Evolutionary conservation across 805 yeast genomes (phyloP).

Genomic region (Danielia oregonensis): DNA sequence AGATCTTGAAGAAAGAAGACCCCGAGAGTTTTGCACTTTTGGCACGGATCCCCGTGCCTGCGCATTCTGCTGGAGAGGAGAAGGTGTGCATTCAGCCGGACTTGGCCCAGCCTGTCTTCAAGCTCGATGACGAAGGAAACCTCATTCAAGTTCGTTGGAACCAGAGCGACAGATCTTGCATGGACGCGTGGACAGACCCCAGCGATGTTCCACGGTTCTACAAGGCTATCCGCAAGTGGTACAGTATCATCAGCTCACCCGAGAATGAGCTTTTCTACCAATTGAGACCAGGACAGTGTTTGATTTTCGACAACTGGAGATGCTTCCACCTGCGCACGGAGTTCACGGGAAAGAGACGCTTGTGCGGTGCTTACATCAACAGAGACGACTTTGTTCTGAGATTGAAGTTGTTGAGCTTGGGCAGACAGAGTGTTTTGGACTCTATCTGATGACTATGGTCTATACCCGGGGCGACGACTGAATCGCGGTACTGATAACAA

Average conservation of each 20-base stretch:
- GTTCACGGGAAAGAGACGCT: slow-evolving; percentile 62
- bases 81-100: slow-evolving; percentile 58
- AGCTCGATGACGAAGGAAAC: slow-evolving; percentile 47
- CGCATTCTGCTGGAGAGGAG: slow-evolving; percentile 73
- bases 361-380: slow-evolving; percentile 71
- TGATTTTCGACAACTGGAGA: slow-evolving; percentile 73
- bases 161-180: slow-evolving; percentile 63
- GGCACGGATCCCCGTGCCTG: slow-evolving; percentile 51
- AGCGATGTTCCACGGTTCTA: slow-evolving; percentile 52
- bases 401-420: slow-evolving; percentile 43
- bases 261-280: slow-evolving; percentile 52
- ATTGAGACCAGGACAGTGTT: slow-evolving; percentile 60
- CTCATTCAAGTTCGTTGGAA: slow-evolving; percentile 68
- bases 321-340: slow-evolving; percentile 65
- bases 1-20: slow-evolving; percentile 38
- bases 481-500: too few relatives aligned
- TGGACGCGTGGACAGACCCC: slow-evolving; percentile 47
- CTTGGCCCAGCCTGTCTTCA: slow-evolving; percentile 54
- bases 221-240: slow-evolving; percentile 56
- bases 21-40: slow-evolving; percentile 53
- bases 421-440: slow-evolving; percentile 44
- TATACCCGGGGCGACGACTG: too few relatives aligned
- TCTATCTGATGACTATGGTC: too few relatives aligned
- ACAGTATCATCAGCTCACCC: slow-evolving; percentile 44
- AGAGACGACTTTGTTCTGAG: slow-evolving; percentile 58